These are phyloP conservation scores for Bothriochloa decipiens DNA, from an alignment of 176 grass and related monocot genomes.

Conservation along the genomic window DNA sequence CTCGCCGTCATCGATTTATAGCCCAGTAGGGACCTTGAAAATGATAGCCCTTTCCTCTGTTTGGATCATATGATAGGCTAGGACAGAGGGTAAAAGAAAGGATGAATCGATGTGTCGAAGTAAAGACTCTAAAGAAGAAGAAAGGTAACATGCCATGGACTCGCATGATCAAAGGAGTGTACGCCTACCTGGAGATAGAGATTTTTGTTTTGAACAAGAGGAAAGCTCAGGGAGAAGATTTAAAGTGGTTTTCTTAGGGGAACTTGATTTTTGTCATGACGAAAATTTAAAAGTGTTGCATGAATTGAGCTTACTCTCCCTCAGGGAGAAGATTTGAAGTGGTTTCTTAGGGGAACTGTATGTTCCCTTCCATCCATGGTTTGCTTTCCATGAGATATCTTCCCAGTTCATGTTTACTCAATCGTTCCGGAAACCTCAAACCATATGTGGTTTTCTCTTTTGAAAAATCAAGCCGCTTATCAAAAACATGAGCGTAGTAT, in stretches of 20 bases:
- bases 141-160: neutral
- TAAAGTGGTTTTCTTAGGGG: too few relatives aligned
- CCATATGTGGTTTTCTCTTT: neutral
- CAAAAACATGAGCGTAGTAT: neutral
- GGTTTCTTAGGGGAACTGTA: neutral
- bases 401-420: conserved; percentile 10
- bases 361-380: neutral
- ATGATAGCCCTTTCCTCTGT: neutral
- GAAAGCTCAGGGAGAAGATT: too few relatives aligned
- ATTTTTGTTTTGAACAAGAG: neutral
- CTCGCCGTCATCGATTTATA: conserved; percentile 20
- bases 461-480: neutral
- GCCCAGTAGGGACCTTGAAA: neutral
- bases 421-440: conserved; percentile 4
- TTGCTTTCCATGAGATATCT: neutral
- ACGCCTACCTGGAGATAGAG: neutral
- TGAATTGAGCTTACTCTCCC: neutral
- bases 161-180: neutral
- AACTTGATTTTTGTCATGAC: too few relatives aligned
- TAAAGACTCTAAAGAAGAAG: neutral
- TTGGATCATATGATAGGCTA: neutral
- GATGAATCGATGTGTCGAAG: neutral
- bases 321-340: neutral
- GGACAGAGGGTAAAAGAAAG: neutral
- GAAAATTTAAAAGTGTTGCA: neutral